Evolutionary conservation across 2,329 filamentous ascomycete genomes (phyloP).

Genomic region (Xenoacremonium recifei): DNA sequence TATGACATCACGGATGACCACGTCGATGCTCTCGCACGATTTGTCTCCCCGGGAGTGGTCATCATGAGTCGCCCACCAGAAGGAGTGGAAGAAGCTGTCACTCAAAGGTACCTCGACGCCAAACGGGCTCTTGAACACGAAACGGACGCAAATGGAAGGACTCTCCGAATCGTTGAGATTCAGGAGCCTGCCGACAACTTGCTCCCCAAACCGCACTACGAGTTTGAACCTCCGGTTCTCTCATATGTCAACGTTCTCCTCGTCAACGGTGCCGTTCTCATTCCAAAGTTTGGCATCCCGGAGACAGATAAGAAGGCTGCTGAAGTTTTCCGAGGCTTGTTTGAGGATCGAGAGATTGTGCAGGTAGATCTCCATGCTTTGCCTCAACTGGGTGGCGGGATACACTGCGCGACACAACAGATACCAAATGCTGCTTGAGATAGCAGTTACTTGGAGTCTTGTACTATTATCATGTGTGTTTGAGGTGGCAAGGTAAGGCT

Average conservation of each 20-base stretch:
- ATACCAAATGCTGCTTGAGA: too few relatives aligned
- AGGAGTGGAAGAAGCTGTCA: slow-evolving; percentile 2
- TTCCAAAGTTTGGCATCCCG: slow-evolving; percentile 26
- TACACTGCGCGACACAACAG: slow-evolving; percentile 29
- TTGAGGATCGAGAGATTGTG: slow-evolving; percentile 14
- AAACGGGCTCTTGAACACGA: slow-evolving; percentile 10
- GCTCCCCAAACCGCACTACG: neutral
- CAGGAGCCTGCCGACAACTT: slow-evolving; percentile 18
- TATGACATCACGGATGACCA: slow-evolving; percentile 28
- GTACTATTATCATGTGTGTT: too few relatives aligned
- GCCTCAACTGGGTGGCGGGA: slow-evolving; percentile 22
- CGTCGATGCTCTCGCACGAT: slow-evolving; percentile 27
- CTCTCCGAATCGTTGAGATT: slow-evolving; percentile 21
- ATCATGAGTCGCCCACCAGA: slow-evolving; percentile 20
- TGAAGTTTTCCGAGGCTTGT: slow-evolving; percentile 7
- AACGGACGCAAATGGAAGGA: slow-evolving; percentile 20
- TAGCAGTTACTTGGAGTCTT: too few relatives aligned
- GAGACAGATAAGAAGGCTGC: slow-evolving; percentile 22
- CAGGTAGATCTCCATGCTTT: slow-evolving; percentile 16
- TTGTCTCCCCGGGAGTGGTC: slow-evolving; percentile 21
- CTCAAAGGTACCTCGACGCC: slow-evolving; percentile 23
- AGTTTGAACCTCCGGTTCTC: slow-evolving; percentile 7
- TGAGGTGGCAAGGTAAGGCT: too few relatives aligned
- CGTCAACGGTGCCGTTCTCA: slow-evolving; percentile 27
- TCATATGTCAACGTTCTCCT: slow-evolving; percentile 26